Evolutionary conservation across 2,329 filamentous ascomycete genomes (phyloP).

Genomic region (Celoporthe dispersa): DNA sequence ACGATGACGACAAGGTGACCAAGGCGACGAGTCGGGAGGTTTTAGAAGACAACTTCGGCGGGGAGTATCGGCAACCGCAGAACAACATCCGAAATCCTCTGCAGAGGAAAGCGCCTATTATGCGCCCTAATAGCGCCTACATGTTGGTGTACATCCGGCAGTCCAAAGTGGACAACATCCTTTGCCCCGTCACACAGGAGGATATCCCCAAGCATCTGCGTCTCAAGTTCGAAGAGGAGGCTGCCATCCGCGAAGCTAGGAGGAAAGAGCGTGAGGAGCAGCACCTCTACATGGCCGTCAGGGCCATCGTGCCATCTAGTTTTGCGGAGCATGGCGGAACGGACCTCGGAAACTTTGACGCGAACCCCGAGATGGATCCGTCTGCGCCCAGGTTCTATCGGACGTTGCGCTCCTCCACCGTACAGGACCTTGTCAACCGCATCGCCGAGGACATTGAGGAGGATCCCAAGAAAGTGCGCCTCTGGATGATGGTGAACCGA

Average conservation of each 20-base stretch:
- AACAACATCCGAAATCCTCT: slow-evolving; percentile 50
- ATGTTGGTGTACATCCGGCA: slow-evolving; percentile 98
- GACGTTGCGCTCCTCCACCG: slow-evolving; percentile 73
- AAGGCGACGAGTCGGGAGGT: slow-evolving; percentile 89
- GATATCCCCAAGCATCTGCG: slow-evolving; percentile 83
- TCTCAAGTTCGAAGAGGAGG: slow-evolving; percentile 81
- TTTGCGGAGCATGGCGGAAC: slow-evolving; percentile 83
- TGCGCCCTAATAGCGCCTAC: slow-evolving; percentile 84
- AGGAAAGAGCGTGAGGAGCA: slow-evolving; percentile 92
- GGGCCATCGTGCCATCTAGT: slow-evolving; percentile 79
- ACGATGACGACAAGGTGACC: slow-evolving; percentile 97
- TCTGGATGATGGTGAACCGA: slow-evolving; percentile 98
- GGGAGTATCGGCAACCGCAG: slow-evolving; percentile 69
- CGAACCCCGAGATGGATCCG: slow-evolving; percentile 58
- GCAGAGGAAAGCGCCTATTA: slow-evolving; percentile 62
- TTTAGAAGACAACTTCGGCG: slow-evolving; percentile 94
- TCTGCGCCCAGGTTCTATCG: slow-evolving; percentile 75
- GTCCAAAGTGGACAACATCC: slow-evolving; percentile 78
- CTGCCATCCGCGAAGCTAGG: slow-evolving; percentile 72
- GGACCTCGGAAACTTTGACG: slow-evolving; percentile 75
- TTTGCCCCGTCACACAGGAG: slow-evolving; percentile 74
- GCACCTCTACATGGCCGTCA: slow-evolving; percentile 86
- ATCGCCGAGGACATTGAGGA: slow-evolving; percentile 73
- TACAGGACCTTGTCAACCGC: slow-evolving; percentile 73
- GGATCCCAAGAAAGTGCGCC: slow-evolving; percentile 72